Base-by-base conservation (phyloP, 306 rosid species). In the Crataegus laevigata region DNA sequence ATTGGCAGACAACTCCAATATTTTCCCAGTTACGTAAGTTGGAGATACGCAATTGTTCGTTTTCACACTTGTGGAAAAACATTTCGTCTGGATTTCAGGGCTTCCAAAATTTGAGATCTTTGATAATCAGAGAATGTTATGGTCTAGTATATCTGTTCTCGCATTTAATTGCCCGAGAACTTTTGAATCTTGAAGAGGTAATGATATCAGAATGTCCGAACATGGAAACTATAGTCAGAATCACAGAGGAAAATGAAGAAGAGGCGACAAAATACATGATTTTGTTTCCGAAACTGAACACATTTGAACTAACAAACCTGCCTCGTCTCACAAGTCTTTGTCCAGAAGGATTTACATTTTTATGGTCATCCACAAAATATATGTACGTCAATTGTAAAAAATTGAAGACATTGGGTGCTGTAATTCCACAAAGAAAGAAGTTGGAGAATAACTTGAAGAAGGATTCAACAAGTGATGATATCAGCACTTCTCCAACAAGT, bases 191-290 rank as follows among this genome's bases (percentile, higher is more conserved):
- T n/a, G 6, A 55, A n/a, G 25, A n/a, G 2, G 5, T 55, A 21
- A 1, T 0, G 0, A n/a, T 55, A 55, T 2, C 1, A 1, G 0
- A 0, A 1, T 55, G 61, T n/a, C 4, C 0, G 5, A 0, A n/a
- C 1, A 8, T 55, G 61, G 5, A n/a, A 55, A 55, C 61, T 9
- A 55, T 55, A 55, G 13, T 55, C 61, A n/a, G 28, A 55, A 9
- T 3, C 28, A 1, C 28, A n/a, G 25, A n/a, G 1, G 61, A 55
- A 55, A n/a, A 55, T 55, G 60, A n/a, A n/a, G n/a, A n/a, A n/a
- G n/a, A 55, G 25, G 61, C 22, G 11, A 21, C 22, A 24, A 55
- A 3, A n/a, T 14, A 24, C 28, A 55, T 55, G 61, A 55, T n/a
- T 8, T n/a, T 55, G 28, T 55, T 55, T 55, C 26, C 15, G 5